Percentiles rank a stretch among this genome's conserved stretches.
phyloP scores from a whole-genome alignment of 148 eudicot species.

The Heliosperma pusillum region DNA sequence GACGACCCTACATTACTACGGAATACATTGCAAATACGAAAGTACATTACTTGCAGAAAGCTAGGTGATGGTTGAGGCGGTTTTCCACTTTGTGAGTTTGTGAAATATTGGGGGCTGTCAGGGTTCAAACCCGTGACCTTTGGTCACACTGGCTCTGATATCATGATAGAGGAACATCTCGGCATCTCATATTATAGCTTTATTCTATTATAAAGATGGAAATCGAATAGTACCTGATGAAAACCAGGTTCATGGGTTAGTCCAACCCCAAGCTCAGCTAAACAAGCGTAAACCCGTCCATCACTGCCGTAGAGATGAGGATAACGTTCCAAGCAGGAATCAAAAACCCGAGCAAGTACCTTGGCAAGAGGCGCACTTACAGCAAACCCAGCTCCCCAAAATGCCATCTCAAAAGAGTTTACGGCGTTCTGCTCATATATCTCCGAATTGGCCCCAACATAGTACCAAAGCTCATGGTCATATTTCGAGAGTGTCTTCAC shows the following conservation, averaged over 20 bases:
- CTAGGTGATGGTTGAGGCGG: no score
- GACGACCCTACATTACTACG: no score
- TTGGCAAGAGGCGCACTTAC: slow-evolving; percentile 71
- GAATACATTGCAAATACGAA: no score
- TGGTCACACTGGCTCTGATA: no score
- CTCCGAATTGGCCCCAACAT: slow-evolving; percentile 69
- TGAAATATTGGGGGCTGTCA: no score
- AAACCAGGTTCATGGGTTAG: slow-evolving; percentile 72
- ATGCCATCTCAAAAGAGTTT: slow-evolving; percentile 62
- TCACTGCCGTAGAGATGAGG: slow-evolving; percentile 72
- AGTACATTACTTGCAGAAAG: no score
- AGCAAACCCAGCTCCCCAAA: slow-evolving; percentile 86
- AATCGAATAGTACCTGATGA: slow-evolving; percentile 61
- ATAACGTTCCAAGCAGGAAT: slow-evolving; percentile 70
- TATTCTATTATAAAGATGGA: not conserved
- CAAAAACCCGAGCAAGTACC: slow-evolving; percentile 58
- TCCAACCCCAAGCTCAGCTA: slow-evolving; percentile 74
- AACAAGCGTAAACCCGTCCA: slow-evolving; percentile 58
- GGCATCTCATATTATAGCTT: no score
- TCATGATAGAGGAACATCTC: no score
- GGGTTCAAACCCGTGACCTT: no score
- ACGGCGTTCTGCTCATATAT: slow-evolving; percentile 41
- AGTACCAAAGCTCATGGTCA: slow-evolving; percentile 63
- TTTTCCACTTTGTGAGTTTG: no score
- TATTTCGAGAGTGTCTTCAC: slow-evolving; percentile 60